These are phyloP conservation scores for Fusarium penzigii DNA, from an alignment of 2,329 filamentous ascomycete genomes.

Conservation along the genomic window DNA sequence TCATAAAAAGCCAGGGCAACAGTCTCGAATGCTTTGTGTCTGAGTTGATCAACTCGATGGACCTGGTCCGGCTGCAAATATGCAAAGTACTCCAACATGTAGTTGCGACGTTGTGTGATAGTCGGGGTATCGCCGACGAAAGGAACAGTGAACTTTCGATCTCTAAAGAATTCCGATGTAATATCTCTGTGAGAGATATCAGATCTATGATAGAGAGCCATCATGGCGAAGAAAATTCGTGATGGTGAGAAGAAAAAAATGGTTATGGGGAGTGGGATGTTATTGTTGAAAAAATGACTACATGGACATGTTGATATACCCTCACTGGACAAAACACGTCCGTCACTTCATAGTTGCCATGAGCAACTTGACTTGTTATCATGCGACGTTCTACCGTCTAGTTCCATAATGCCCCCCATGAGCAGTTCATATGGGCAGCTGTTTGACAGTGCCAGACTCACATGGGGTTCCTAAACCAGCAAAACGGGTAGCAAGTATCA, in stretches of 20 bases:
- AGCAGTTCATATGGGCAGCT: not conserved
- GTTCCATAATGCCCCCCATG: not conserved
- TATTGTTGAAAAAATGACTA: not conserved
- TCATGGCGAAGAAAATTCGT: not conserved
- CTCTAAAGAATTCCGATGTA: not conserved
- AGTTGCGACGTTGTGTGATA: not conserved
- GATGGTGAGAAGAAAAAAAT: not conserved
- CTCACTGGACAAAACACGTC: not conserved
- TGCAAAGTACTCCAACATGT: not conserved
- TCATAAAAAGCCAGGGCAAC: not conserved
- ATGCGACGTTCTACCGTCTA: not conserved
- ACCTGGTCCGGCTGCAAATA: not conserved
- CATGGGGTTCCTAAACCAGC: not conserved
- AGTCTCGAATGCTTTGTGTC: not conserved
- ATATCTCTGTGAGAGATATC: not conserved
- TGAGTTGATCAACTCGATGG: not conserved
- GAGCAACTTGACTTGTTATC: conserved; percentile 1
- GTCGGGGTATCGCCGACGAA: conserved; percentile 1
- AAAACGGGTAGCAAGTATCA: not conserved
- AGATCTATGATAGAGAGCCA: not conserved
- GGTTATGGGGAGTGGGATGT: not conserved
- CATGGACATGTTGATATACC: not conserved
- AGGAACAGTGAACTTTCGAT: not conserved
- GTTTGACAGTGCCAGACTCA: not conserved
- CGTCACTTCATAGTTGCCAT: not conserved